phyloP scores from a whole-genome alignment of 2,329 filamentous ascomycete genomes.

The Apiospora sp. region DNA sequence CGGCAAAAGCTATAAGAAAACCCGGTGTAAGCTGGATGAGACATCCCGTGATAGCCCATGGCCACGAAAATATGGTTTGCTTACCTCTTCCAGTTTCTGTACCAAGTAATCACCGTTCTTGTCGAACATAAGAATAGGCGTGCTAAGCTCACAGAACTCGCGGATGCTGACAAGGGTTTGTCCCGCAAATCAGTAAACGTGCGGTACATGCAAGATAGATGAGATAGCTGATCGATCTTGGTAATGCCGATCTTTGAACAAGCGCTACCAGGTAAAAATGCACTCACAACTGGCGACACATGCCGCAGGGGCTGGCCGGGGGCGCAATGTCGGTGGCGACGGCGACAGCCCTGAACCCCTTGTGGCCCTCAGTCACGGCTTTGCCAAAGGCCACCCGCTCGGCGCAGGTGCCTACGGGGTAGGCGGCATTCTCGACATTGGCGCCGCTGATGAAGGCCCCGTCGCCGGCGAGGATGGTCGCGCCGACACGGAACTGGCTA shows the following conservation, averaged over 20 bases:
- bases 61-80: conserved; percentile 32
- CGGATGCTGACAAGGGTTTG: conserved; percentile 63
- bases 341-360: conserved; percentile 77
- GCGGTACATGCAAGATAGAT: background rate
- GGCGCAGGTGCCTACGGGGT: conserved; percentile 94
- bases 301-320: conserved; percentile 84
- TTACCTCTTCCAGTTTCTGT: conserved; percentile 72
- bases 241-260: background rate
- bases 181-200: conserved; percentile 2
- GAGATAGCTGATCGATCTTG: background rate
- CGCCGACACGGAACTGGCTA: conserved; percentile 90
- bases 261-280: background rate
- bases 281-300: conserved; percentile 89
- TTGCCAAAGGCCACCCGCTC: conserved; percentile 89
- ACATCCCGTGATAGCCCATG: background rate
- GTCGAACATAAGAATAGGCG: conserved; percentile 93
- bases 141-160: conserved; percentile 74
- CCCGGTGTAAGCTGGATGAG: background rate
- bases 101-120: conserved; percentile 77
- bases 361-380: conserved; percentile 70
- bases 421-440: conserved; percentile 92
- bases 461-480: conserved; percentile 70
- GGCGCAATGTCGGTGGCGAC: conserved; percentile 82
- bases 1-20: conserved; percentile 64
- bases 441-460: conserved; percentile 73